These are phyloP conservation scores for Globisporangium viniferum DNA, from an alignment of 352 stramenopile genomes.

Conservation along the genomic window DNA sequence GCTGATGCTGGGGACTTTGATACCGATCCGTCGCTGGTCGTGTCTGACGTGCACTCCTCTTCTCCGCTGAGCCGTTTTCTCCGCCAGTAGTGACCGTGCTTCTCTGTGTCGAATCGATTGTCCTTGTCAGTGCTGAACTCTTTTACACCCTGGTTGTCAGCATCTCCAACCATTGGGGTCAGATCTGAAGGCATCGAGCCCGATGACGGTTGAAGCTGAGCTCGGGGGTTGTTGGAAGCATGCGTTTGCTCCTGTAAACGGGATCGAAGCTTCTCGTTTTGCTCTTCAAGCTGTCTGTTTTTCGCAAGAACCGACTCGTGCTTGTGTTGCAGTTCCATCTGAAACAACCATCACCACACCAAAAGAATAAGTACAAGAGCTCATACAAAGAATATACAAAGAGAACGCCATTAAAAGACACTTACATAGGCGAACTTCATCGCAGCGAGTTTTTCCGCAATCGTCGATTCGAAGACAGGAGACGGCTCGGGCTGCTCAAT, in stretches of 20 bases:
- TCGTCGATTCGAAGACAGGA: slow-evolving; percentile 18
- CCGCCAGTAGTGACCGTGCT: slow-evolving; percentile 21
- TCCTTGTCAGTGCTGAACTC: slow-evolving; percentile 38
- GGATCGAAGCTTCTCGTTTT: slow-evolving; percentile 62
- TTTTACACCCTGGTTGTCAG: slow-evolving; percentile 25
- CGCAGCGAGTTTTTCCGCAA: slow-evolving; percentile 46
- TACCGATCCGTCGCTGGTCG: slow-evolving; percentile 38
- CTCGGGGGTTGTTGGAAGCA: slow-evolving; percentile 52
- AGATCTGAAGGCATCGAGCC: slow-evolving; percentile 47
- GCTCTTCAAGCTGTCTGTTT: slow-evolving; percentile 47
- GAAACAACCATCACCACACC: neutral
- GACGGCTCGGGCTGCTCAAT: slow-evolving; percentile 13
- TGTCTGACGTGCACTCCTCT: slow-evolving; percentile 58
- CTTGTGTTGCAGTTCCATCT: slow-evolving; percentile 54
- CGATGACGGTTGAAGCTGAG: slow-evolving; percentile 64
- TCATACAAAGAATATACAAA: neutral
- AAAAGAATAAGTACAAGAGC: neutral
- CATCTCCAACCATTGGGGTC: slow-evolving; percentile 40
- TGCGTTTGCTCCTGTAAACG: slow-evolving; percentile 61
- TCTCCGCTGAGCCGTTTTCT: slow-evolving; percentile 29
- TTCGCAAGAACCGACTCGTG: slow-evolving; percentile 45
- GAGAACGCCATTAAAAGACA: neutral
- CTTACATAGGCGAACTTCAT: slow-evolving; percentile 43
- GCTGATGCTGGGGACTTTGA: slow-evolving; percentile 21
- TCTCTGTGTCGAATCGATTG: slow-evolving; percentile 32